phyloP scores from a whole-genome alignment of 495 filamentous ascomycete species.

The Opeltia flavorubescens region DNA sequence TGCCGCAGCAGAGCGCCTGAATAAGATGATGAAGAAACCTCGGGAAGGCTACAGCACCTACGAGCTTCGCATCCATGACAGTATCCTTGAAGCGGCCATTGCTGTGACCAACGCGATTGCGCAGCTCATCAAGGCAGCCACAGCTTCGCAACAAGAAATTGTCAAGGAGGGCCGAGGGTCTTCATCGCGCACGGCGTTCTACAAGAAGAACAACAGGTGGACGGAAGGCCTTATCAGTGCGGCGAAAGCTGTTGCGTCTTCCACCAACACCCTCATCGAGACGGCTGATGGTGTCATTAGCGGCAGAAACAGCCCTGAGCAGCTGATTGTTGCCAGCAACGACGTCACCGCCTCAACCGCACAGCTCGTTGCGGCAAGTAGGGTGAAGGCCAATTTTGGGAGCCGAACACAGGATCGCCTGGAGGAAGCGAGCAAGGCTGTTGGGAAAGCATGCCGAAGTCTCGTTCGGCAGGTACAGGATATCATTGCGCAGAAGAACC shows the following conservation, averaged over 20 bases:
- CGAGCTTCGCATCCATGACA: slow-evolving; percentile 86
- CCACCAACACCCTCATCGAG: slow-evolving; percentile 92
- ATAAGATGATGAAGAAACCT: slow-evolving; percentile 84
- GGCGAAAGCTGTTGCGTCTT: slow-evolving; percentile 83
- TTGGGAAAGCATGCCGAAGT: slow-evolving; percentile 72
- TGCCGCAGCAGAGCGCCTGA: slow-evolving; percentile 74
- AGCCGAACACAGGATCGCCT: slow-evolving; percentile 86
- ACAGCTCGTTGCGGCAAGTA: slow-evolving; percentile 86
- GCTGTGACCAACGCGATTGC: slow-evolving; percentile 95
- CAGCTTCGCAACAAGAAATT: slow-evolving; percentile 88
- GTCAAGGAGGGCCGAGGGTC: slow-evolving; percentile 87
- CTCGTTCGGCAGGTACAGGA: slow-evolving; percentile 86
- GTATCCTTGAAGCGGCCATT: slow-evolving; percentile 83
- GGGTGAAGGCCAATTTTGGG: slow-evolving; percentile 97
- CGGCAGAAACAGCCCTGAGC: slow-evolving; percentile 81
- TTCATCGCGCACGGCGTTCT: slow-evolving; percentile 85
- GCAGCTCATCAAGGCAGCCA: slow-evolving; percentile 91
- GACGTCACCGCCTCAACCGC: slow-evolving; percentile 92
- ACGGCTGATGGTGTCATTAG: slow-evolving; percentile 93
- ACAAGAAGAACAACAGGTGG: slow-evolving; percentile 98
- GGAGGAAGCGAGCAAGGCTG: slow-evolving; percentile 84
- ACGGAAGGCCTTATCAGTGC: slow-evolving; percentile 95
- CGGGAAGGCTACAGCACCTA: slow-evolving; percentile 93
- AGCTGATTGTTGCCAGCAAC: slow-evolving; percentile 94
- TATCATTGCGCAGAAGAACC: slow-evolving; percentile 77